Evolutionary conservation across 192 early-diverging fungal species (phyloP).

Genomic region (Kickxella alabastrina): DNA sequence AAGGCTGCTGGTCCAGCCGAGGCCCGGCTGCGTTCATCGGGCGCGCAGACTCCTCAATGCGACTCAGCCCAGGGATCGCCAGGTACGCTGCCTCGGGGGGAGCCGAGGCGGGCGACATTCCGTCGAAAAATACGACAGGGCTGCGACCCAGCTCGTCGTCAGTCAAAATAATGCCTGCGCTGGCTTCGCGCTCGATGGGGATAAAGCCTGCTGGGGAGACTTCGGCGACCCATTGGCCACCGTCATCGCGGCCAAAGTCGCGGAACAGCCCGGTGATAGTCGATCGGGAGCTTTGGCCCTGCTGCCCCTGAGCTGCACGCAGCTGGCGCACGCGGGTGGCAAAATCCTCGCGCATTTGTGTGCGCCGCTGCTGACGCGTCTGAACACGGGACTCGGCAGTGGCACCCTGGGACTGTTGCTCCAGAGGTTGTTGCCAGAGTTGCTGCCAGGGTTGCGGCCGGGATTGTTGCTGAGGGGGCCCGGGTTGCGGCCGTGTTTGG

Average conservation of each 20-base stretch:
- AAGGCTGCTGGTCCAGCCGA: constrained; percentile 1
- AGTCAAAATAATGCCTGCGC: constrained; percentile 10
- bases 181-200: constrained; percentile 13
- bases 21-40: no score
- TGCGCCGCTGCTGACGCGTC: neutral
- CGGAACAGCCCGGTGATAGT: constrained; percentile 6
- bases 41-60: neutral
- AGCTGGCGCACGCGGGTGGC: neutral
- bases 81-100: constrained; percentile 5
- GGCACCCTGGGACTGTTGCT: neutral
- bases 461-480: neutral
- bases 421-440: neutral
- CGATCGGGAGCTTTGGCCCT: neutral
- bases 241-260: constrained; percentile 33
- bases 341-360: neutral
- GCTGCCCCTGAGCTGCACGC: neutral
- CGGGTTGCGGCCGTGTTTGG: no score
- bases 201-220: neutral
- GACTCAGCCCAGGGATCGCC: constrained; percentile 20
- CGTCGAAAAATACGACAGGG: neutral
- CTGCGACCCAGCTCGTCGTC: constrained; percentile 19
- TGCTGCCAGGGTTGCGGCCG: constrained; percentile 6
- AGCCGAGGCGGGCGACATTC: constrained; percentile 6
- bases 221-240: constrained; percentile 25
- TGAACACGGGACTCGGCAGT: neutral